Conservation (phyloP, 2,329 filamentous ascomycete genomes). For the Aspergillus pseudonomiae region DNA sequence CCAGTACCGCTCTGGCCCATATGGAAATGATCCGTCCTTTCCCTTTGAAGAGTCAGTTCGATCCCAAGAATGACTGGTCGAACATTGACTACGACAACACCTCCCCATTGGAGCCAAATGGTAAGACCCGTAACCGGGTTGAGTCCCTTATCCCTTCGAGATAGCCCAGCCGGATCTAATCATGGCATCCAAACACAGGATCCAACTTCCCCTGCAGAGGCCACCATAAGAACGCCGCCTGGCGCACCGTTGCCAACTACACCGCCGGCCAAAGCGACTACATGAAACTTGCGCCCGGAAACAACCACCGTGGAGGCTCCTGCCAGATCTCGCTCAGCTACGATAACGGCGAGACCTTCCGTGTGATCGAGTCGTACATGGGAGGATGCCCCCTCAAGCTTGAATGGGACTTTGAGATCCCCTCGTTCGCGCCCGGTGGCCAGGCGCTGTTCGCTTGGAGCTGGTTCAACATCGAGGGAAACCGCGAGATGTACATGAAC, state of each 20-base stretch:
- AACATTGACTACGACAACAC: conserved; percentile 68
- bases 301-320: conserved; percentile 68
- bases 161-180: not conserved
- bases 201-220: conserved; percentile 77
- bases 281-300: conserved; percentile 64
- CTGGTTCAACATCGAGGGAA: conserved; percentile 74
- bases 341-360: conserved; percentile 70
- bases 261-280: conserved; percentile 63
- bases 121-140: conserved; percentile 26
- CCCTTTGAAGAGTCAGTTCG: conserved; percentile 2
- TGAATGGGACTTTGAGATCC: conserved; percentile 67
- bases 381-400: conserved; percentile 56
- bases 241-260: conserved; percentile 63
- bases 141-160: not conserved
- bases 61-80: not conserved
- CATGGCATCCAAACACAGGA: not conserved
- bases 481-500: conserved; percentile 85
- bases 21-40: conserved; percentile 8
- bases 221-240: conserved; percentile 52
- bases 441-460: conserved; percentile 72
- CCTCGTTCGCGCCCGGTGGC: conserved; percentile 60
- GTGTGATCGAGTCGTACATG: conserved; percentile 65
- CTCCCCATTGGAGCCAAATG: conserved; percentile 60
- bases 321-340: conserved; percentile 76
- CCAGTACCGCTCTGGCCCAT: conserved; percentile 4